Percentiles rank a stretch among this genome's conserved stretches.
Conservation (phyloP, 2,329 filamentous ascomycete genomes). For the Fusarium brachygibbosum region DNA sequence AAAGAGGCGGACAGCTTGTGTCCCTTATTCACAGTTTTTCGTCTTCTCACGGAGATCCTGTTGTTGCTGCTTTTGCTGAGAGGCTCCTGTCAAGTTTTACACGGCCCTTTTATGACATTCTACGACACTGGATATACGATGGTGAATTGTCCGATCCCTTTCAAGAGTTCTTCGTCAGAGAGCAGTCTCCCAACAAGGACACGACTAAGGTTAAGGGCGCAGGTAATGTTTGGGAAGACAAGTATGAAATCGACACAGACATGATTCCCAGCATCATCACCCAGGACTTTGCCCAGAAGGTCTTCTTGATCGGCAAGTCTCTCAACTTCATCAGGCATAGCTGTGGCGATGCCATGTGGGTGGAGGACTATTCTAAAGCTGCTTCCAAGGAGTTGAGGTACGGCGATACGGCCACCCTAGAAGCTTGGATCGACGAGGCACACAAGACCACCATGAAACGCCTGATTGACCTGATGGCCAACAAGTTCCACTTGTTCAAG, state of each 20-base stretch:
- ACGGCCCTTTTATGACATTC: conserved; percentile 94
- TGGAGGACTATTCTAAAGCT: conserved; percentile 93
- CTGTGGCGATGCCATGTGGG: conserved; percentile 94
- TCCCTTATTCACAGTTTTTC: conserved; percentile 94
- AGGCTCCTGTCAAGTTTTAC: conserved; percentile 88
- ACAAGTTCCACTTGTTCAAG: conserved; percentile 94
- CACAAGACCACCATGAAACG: conserved; percentile 99
- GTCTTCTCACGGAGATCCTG: conserved; percentile 92
- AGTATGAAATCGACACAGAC: conserved; percentile 85
- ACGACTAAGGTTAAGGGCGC: conserved; percentile 71
- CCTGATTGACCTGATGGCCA: conserved; percentile 91
- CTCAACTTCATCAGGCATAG: conserved; percentile 98
- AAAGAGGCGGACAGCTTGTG: conserved; percentile 90
- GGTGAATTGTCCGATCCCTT: conserved; percentile 98
- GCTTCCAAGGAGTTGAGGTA: conserved; percentile 93
- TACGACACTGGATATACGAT: conserved; percentile 97
- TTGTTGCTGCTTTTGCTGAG: conserved; percentile 93
- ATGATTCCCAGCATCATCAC: conserved; percentile 97
- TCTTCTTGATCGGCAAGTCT: conserved; percentile 97
- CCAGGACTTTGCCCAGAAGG: conserved; percentile 92
- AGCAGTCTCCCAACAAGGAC: conserved; percentile 72
- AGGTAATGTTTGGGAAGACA: conserved; percentile 97
- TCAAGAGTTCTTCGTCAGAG: conserved; percentile 92
- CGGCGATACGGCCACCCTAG: conserved; percentile 90
- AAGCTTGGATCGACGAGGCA: conserved; percentile 94